phyloP scores from a whole-genome alignment of 2,329 filamentous ascomycete species.

The Microsporum canis region DNA sequence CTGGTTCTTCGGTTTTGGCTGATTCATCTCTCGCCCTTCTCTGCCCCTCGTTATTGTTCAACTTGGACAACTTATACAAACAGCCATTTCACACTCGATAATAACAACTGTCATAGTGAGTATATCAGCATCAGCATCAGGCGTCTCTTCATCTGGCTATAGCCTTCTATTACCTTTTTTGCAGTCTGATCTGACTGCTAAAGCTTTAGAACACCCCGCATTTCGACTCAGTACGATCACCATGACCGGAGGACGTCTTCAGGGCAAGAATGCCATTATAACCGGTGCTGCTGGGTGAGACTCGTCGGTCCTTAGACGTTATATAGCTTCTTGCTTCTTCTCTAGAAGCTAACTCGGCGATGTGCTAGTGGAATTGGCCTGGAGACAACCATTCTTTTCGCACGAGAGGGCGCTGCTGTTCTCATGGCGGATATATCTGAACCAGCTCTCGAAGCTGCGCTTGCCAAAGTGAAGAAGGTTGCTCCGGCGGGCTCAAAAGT shows the following conservation, averaged over 20 bases:
- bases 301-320: neutral
- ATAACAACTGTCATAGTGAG: neutral
- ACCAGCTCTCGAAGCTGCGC: slow-evolving; percentile 63
- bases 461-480: slow-evolving; percentile 62
- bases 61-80: neutral
- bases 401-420: slow-evolving; percentile 74
- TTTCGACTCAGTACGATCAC: neutral
- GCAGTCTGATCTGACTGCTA: neutral
- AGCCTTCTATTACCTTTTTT: neutral
- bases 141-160: too few relatives aligned
- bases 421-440: slow-evolving; percentile 77
- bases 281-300: slow-evolving; percentile 72
- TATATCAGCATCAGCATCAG: neutral
- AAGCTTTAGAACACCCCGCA: neutral
- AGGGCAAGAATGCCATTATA: slow-evolving; percentile 61
- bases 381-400: slow-evolving; percentile 82
- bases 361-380: slow-evolving; percentile 68
- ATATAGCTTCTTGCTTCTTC: neutral
- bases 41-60: neutral
- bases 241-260: slow-evolving; percentile 37
- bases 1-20: neutral
- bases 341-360: neutral
- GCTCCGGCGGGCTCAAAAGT: slow-evolving; percentile 51
- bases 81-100: neutral
- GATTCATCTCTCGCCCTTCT: neutral